Evolutionary conservation across 768 basidiomycete genomes (phyloP).

Genomic region (Xerocomus spinulosus): DNA sequence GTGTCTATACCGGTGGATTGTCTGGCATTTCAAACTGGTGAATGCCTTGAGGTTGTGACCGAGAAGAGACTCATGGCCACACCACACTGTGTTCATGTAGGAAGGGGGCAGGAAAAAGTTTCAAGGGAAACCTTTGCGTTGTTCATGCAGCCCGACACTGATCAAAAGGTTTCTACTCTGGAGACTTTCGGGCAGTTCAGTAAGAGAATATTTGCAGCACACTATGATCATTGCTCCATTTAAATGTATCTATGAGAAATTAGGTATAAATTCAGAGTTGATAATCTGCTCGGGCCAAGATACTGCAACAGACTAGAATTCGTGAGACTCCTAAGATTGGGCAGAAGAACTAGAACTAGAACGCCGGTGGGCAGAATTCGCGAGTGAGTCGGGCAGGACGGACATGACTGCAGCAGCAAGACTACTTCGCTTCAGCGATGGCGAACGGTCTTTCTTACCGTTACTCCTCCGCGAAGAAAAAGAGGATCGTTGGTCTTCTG

Average conservation of each 20-base stretch:
- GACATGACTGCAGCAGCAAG: conserved; percentile 59
- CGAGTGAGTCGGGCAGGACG: conserved; percentile 53
- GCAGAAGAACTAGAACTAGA: conserved; percentile 33
- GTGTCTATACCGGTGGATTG: conserved; percentile 82
- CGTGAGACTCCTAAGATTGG: conserved; percentile 16
- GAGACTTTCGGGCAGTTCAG: conserved; percentile 91
- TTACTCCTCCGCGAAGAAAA: conserved; percentile 48
- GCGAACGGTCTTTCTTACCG: conserved; percentile 33
- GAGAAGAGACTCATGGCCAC: conserved; percentile 79
- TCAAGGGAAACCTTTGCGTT: conserved; percentile 86
- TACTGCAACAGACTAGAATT: neutral
- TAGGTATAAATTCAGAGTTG: conserved; percentile 5
- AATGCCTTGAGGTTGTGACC: conserved; percentile 89
- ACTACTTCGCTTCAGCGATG: conserved; percentile 54
- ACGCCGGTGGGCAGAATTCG: conserved; percentile 39
- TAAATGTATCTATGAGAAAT: conserved; percentile 16
- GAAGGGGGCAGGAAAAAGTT: conserved; percentile 47
- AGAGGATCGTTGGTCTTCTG: conserved; percentile 57
- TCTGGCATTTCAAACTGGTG: conserved; percentile 95
- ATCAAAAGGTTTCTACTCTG: conserved; percentile 61
- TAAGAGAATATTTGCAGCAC: conserved; percentile 67
- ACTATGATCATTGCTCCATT: conserved; percentile 31
- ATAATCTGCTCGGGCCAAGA: conserved; percentile 7
- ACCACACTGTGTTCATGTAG: conserved; percentile 89
- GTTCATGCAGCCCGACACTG: conserved; percentile 85